Base-by-base conservation (phyloP, 495 filamentous ascomycete genomes). In the Lophium mytilinum region DNA sequence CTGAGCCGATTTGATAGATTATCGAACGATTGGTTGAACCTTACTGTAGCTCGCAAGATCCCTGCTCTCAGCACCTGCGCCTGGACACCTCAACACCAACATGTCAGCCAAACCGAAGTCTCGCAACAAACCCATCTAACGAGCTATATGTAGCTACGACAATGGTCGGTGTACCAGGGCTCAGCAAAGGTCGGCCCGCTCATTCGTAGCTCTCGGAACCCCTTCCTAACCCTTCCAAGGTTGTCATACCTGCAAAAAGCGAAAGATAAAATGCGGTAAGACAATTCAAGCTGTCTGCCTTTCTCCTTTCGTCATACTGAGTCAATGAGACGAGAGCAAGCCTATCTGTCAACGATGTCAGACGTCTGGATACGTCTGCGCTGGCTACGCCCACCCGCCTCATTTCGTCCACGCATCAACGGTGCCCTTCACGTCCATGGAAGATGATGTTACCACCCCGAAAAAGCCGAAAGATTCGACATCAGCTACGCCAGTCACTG, bases 81-180 rank as follows among this genome's bases (percentile, higher is more conserved):
- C 43, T 4, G 14, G 15, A 4, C 14, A 47, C 43, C 4, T 21
- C 43, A 21, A 47, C 10, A 17, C 43, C 24, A 30, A 47, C 43
- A 47, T 21, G 18, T 3, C 10, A 10, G 43, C 14, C 6, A 18
- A 47, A 11, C 1, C n/a, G 4, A n/a, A 18, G 21, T 52, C 52
- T 41, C 53, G 19, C 30, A 18, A 5, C 11, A 39, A 53, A 15
- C 45, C 14, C n/a, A 56, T 56, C 46, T 17, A 14, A 21, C 45
- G 58, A 61, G 53, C 36, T 56, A 49, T 46, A 48, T 52, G 15
- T 35, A 2, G 30, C 1, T 34, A 21, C 24, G 21, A 15, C 24
- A n/a, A 63, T 63, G 60, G 52, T 63, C 11, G 52, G 56, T 5
- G 56, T 63, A 10, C 30, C 60, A 11, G 60, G 60, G 18, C 59